These are phyloP conservation scores for Irpex sp. DNA, from an alignment of 1,284 basidiomycete genomes.

Conservation along the genomic window DNA sequence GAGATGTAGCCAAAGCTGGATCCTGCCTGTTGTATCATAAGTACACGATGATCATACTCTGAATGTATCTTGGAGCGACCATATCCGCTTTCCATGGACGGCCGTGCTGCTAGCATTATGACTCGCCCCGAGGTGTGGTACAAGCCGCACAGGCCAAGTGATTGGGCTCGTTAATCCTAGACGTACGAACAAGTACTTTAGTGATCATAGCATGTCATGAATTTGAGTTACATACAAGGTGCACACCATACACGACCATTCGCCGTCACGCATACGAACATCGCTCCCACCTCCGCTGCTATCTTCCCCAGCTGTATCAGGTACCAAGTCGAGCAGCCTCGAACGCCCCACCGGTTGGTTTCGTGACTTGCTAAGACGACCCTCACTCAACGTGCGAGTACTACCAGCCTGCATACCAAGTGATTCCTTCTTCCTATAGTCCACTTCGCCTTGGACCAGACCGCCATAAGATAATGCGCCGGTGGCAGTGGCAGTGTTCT, in stretches of 20 bases:
- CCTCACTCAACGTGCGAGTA: slow-evolving; percentile 14
- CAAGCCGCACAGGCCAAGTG: slow-evolving; percentile 55
- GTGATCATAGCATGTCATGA: not conserved
- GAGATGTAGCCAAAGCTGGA: not conserved
- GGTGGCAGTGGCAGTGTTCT: slow-evolving; percentile 7
- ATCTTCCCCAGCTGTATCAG: not conserved
- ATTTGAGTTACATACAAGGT: slow-evolving; percentile 42
- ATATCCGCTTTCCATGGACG: not conserved
- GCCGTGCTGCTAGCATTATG: not conserved
- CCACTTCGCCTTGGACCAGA: slow-evolving; percentile 43
- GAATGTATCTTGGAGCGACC: slow-evolving; percentile 14
- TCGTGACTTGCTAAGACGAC: not conserved
- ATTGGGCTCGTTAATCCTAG: slow-evolving; percentile 41
- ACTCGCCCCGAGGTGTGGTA: slow-evolving; percentile 31
- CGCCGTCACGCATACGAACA: not conserved
- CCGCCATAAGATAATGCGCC: slow-evolving; percentile 26
- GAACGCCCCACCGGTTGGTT: not conserved
- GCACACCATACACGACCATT: slow-evolving; percentile 51
- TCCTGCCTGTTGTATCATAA: not conserved
- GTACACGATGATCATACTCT: not conserved
- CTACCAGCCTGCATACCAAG: slow-evolving; percentile 29
- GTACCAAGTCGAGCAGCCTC: not conserved
- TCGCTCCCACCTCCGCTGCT: not conserved
- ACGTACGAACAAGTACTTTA: not conserved
- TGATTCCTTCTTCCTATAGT: slow-evolving; percentile 43